Conservation (phyloP, 2,329 filamentous ascomycete genomes). For the Trichoderma lentiforme region DNA sequence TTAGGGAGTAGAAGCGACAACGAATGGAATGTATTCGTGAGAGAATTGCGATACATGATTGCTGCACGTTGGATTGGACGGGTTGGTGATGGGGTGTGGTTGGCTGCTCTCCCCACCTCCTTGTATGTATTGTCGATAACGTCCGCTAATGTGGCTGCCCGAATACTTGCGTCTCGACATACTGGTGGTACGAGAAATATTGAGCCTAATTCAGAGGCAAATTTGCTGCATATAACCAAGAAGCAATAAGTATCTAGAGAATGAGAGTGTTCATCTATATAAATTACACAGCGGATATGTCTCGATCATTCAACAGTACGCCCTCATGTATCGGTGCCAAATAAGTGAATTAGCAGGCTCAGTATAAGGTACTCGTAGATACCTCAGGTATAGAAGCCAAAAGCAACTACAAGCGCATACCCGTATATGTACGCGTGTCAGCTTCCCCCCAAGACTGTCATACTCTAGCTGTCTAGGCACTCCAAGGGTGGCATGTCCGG, state of each 20-base stretch:
- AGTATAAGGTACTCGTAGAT: not conserved
- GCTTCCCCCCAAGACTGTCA: not conserved
- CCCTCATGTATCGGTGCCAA: too few species aligned
- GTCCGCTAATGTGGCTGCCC: not conserved
- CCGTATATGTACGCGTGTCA: not conserved
- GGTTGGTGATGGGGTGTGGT: not conserved
- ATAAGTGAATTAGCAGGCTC: not conserved
- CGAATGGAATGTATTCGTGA: not conserved
- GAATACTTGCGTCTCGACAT: not conserved
- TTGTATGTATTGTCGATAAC: not conserved
- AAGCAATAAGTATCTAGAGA: not conserved
- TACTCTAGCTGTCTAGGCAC: not conserved
- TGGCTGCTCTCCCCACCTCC: not conserved
- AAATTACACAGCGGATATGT: not conserved
- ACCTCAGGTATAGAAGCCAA: not conserved
- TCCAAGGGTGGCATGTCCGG: not conserved
- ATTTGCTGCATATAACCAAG: not conserved
- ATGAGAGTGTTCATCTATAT: not conserved
- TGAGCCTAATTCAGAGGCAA: not conserved
- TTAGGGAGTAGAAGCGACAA: not conserved
- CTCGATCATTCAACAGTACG: not conserved
- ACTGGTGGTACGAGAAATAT: not conserved
- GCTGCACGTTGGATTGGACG: not conserved
- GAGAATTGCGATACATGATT: not conserved
- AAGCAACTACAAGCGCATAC: not conserved